Evolutionary conservation across 495 filamentous ascomycete genomes (phyloP).

Genomic region (Cudoniella acicularis): DNA sequence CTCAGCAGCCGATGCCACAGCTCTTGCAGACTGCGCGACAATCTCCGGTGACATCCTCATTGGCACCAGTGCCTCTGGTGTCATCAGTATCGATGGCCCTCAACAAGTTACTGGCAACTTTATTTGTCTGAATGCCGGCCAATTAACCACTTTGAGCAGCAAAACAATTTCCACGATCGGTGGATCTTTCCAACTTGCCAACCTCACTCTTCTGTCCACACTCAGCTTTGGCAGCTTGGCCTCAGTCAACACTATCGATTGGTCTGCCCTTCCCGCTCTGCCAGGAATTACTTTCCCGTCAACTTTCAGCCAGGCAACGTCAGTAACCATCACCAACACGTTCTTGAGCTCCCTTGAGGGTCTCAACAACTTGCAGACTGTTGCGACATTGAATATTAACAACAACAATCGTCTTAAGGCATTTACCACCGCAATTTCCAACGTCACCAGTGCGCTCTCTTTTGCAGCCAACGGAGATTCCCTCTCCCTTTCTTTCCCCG

Average conservation of each 20-base stretch:
- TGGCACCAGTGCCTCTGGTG: constrained; percentile 43
- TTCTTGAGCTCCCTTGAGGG: constrained; percentile 68
- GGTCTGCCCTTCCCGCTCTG: constrained; percentile 69
- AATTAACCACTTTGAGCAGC: constrained; percentile 54
- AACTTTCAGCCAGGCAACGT: constrained; percentile 54
- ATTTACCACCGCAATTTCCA: constrained; percentile 68
- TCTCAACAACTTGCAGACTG: constrained; percentile 67
- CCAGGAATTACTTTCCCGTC: constrained; percentile 60
- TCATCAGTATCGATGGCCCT: constrained; percentile 54
- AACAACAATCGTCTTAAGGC: constrained; percentile 70
- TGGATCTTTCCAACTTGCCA: constrained; percentile 61
- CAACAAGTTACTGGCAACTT: constrained; percentile 67
- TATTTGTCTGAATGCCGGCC: constrained; percentile 51
- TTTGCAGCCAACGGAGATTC: constrained; percentile 63
- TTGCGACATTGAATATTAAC: constrained; percentile 66
- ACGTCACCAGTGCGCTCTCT: constrained; percentile 58
- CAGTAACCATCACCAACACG: constrained; percentile 78
- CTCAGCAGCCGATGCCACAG: constrained; percentile 67
- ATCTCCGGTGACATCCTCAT: constrained; percentile 70
- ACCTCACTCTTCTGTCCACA: constrained; percentile 59
- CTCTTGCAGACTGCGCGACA: constrained; percentile 59
- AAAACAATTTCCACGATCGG: constrained; percentile 45
- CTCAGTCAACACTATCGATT: constrained; percentile 61
- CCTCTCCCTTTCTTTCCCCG: constrained; percentile 62
- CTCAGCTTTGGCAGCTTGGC: constrained; percentile 61